phyloP scores from a whole-genome alignment of 257 asterid genomes.

The Ophiorrhiza pumila region DNA sequence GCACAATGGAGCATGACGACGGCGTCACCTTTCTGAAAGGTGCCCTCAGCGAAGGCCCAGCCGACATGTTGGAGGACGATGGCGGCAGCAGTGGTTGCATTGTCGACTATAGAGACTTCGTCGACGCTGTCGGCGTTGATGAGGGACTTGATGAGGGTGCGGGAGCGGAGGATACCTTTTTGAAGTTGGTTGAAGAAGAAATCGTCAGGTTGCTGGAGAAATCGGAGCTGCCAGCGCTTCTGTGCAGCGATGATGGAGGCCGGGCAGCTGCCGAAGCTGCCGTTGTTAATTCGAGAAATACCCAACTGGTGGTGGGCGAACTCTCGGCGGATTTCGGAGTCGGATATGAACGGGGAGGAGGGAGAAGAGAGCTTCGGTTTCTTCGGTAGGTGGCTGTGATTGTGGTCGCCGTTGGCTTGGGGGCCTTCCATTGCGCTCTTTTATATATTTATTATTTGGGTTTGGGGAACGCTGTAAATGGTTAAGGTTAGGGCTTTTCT shows the following conservation, averaged over 20 bases:
- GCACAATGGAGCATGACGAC: conserved; percentile 99
- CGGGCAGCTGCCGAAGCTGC: conserved; percentile 95
- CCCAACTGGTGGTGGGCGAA: conserved; percentile 72
- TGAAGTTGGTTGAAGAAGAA: conserved; percentile 82
- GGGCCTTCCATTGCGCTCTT: conserved; percentile 35
- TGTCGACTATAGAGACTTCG: conserved; percentile 90
- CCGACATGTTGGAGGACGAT: conserved; percentile 89
- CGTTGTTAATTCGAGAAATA: conserved; percentile 81
- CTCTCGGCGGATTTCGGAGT: conserved; percentile 59
- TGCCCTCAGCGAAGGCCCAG: conserved; percentile 88
- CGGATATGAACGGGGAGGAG: conserved; percentile 37
- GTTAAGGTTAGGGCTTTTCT: conserved; percentile 43
- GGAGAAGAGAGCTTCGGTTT: conserved; percentile 53
- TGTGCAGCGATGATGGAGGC: conserved; percentile 85
- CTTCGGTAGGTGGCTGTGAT: conserved; percentile 43
- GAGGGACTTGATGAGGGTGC: conserved; percentile 63
- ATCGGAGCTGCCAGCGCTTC: conserved; percentile 76
- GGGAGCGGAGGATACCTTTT: conserved; percentile 63
- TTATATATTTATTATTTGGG: background rate
- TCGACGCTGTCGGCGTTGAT: conserved; percentile 87
- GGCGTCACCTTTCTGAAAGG: conserved; percentile 84
- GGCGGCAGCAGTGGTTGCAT: conserved; percentile 96
- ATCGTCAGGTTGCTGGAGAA: conserved; percentile 89
- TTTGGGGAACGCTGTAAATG: conserved; percentile 25
- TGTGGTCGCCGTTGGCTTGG: conserved; percentile 40